phyloP scores from a whole-genome alignment of 2,329 filamentous ascomycete genomes.

The Colletotrichum siamense region DNA sequence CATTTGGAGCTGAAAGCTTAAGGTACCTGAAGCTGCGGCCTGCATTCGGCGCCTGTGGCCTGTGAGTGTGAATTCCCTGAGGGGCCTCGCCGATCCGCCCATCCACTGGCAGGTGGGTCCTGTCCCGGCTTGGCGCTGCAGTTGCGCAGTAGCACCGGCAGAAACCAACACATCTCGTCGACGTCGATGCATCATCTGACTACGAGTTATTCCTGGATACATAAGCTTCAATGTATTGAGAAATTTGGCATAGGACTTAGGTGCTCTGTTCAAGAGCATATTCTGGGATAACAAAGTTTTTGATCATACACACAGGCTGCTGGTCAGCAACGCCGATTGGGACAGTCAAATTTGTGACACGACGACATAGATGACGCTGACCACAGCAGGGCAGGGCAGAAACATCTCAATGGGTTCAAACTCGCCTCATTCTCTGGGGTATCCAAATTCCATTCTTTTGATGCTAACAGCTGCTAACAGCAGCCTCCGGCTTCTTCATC shows the following conservation, averaged over 20 bases:
- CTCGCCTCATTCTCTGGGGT: background rate
- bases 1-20: background rate
- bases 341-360: background rate
- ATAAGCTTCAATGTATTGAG: background rate
- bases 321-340: background rate
- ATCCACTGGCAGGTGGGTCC: slow-evolving; percentile 4
- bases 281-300: accelerated
- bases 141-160: background rate
- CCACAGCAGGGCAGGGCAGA: background rate
- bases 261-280: background rate
- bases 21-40: background rate
- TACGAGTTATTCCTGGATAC: background rate
- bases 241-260: background rate
- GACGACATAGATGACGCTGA: background rate
- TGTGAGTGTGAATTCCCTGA: background rate
- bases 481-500: background rate
- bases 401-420: background rate
- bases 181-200: background rate
- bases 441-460: background rate
- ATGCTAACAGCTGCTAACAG: too few relatives aligned
- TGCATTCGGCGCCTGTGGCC: background rate
- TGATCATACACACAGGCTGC: background rate
- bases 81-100: slow-evolving; percentile 8
- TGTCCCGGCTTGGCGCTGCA: slow-evolving; percentile 17
- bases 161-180: background rate